Percentiles rank a stretch among this genome's conserved stretches.
Evolutionary conservation across 2,329 filamentous ascomycete species (phyloP).

Genomic region (Leptographium flavum): DNA sequence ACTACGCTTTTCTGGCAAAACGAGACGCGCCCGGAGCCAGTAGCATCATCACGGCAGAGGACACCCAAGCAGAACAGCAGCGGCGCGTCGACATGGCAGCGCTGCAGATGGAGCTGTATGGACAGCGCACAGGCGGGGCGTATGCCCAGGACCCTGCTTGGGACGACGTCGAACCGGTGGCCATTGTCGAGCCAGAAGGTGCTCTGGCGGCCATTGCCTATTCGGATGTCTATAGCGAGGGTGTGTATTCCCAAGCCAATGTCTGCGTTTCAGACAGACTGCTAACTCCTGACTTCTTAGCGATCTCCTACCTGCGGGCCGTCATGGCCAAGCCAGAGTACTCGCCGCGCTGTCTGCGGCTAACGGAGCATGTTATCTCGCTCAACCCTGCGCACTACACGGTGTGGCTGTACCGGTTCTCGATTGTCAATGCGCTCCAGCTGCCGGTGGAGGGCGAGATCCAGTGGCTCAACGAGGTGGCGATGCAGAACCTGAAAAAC

Average conservation of each 20-base stretch:
- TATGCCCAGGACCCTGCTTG: constrained; percentile 60
- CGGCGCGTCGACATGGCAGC: constrained; percentile 36
- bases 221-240: constrained; percentile 73
- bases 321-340: constrained; percentile 83
- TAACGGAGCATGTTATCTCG: constrained; percentile 80
- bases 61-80: constrained; percentile 30
- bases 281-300: constrained; percentile 23
- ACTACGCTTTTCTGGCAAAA: constrained; percentile 27
- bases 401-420: constrained; percentile 90
- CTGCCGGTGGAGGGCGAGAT: constrained; percentile 59
- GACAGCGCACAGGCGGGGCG: constrained; percentile 27
- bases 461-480: constrained; percentile 72
- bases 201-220: constrained; percentile 92
- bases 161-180: constrained; percentile 73
- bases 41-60: constrained; percentile 22
- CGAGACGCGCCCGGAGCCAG: constrained; percentile 15
- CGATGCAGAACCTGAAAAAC: constrained; percentile 80
- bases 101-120: constrained; percentile 37
- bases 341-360: constrained; percentile 59
- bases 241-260: constrained; percentile 26
- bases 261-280: not conserved
- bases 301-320: constrained; percentile 83
- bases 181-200: constrained; percentile 67
- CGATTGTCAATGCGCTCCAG: constrained; percentile 54
- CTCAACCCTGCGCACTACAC: constrained; percentile 98